Conservation (phyloP, 75 land plant species). For the Cryptomeria japonica region DNA sequence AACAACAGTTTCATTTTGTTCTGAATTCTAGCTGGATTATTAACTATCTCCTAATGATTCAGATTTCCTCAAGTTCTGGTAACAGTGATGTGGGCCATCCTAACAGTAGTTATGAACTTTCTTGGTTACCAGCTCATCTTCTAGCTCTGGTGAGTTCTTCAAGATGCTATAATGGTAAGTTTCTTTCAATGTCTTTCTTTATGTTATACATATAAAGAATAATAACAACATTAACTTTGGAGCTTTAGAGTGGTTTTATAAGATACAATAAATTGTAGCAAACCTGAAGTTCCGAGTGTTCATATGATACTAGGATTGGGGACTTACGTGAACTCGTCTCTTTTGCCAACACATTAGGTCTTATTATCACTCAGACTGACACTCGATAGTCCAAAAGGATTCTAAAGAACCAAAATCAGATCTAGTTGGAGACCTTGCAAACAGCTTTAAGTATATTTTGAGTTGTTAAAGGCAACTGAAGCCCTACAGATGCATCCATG, state of each 20-base stretch:
- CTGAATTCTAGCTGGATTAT: not conserved
- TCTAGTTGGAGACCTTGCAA: too few relatives aligned
- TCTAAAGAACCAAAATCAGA: too few relatives aligned
- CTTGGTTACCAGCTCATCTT: conserved; percentile 44
- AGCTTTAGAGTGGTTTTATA: not conserved
- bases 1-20: not conserved
- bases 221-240: not conserved
- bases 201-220: not conserved
- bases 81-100: not conserved
- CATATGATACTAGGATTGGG: not conserved
- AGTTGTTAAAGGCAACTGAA: too few relatives aligned
- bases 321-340: not conserved
- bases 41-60: not conserved
- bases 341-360: not conserved
- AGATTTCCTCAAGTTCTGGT: not conserved
- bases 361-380: not conserved
- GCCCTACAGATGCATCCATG: too few relatives aligned
- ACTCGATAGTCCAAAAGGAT: too few relatives aligned
- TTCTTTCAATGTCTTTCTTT: not conserved
- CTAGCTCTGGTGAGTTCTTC: conserved; percentile 29
- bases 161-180: not conserved
- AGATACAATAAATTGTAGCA: not conserved
- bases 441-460: too few relatives aligned
- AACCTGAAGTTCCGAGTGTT: not conserved
- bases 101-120: conserved; percentile 19